Conservation (phyloP, 73 alveolate species). For the Tetrahymena malaccensis region DNA sequence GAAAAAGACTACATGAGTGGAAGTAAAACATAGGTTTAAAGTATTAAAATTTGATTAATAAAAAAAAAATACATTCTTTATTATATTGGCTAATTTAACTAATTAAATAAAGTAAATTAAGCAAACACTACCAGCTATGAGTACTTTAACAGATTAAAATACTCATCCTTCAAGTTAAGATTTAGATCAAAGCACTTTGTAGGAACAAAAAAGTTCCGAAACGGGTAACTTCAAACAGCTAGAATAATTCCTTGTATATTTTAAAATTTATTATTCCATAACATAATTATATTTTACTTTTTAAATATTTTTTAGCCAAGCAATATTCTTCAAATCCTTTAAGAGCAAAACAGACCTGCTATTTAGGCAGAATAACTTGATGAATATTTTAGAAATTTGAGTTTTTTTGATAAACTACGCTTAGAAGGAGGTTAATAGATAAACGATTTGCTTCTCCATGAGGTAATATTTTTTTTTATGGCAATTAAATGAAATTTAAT, state of each 20-base stretch:
- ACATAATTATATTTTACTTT: background rate
- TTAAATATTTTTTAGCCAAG: background rate
- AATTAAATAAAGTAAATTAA: too few relatives aligned
- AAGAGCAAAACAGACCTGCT: background rate
- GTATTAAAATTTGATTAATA: too few relatives aligned
- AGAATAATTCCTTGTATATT: background rate
- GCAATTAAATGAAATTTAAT: too few relatives aligned
- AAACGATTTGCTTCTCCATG: background rate
- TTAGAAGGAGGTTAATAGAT: background rate
- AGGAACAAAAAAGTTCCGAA: background rate
- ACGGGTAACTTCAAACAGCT: background rate
- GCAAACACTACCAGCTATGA: background rate
- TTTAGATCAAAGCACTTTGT: too few relatives aligned
- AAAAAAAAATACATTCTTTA: background rate
- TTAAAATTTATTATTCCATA: too few relatives aligned
- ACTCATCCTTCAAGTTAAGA: background rate
- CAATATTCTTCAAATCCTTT: background rate
- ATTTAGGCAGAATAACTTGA: background rate
- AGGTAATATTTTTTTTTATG: background rate
- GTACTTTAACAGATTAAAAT: background rate
- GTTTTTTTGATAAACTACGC: background rate
- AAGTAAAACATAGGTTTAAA: background rate
- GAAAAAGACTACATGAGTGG: background rate
- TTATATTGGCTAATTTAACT: background rate
- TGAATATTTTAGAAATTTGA: background rate